These are phyloP conservation scores for Hemileccinum impolitum DNA, from an alignment of 768 basidiomycete species.

Conservation along the genomic window DNA sequence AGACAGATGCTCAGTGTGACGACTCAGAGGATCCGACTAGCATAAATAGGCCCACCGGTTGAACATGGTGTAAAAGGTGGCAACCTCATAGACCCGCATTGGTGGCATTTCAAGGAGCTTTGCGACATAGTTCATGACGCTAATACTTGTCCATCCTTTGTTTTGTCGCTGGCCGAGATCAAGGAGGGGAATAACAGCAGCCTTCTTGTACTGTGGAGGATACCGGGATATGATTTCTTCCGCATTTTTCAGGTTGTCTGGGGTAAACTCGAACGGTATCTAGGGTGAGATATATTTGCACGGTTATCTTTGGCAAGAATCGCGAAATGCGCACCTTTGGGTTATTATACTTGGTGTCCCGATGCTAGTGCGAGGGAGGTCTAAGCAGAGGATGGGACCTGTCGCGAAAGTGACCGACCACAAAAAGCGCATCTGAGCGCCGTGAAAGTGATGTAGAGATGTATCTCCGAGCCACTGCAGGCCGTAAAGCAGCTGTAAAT, in stretches of 20 bases:
- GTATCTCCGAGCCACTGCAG: constrained; percentile 18
- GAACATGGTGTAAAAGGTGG: constrained; percentile 99
- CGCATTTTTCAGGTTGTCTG: constrained; percentile 81
- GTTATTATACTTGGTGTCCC: constrained; percentile 94
- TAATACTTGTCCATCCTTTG: constrained; percentile 97
- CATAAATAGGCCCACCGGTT: constrained; percentile 65
- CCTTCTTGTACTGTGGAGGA: constrained; percentile 98
- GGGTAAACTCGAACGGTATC: constrained; percentile 87
- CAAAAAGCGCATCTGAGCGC: constrained; percentile 81
- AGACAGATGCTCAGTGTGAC: neutral
- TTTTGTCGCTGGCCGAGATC: constrained; percentile 97
- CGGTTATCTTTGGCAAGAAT: neutral
- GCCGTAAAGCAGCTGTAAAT: constrained; percentile 13
- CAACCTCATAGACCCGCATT: constrained; percentile 99
- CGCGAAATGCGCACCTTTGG: constrained; percentile 54
- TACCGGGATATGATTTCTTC: constrained; percentile 90
- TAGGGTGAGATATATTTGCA: constrained; percentile 28
- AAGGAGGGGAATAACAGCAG: constrained; percentile 93
- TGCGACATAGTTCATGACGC: constrained; percentile 98
- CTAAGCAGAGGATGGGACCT: constrained; percentile 11
- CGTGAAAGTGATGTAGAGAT: constrained; percentile 42
- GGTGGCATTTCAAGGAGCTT: constrained; percentile 90
- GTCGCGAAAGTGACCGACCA: constrained; percentile 50
- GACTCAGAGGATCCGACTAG: neutral
- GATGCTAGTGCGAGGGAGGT: constrained; percentile 63